These are phyloP conservation scores for Posidonia oceanica DNA, from an alignment of 116 monocot species.

Conservation along the genomic window DNA sequence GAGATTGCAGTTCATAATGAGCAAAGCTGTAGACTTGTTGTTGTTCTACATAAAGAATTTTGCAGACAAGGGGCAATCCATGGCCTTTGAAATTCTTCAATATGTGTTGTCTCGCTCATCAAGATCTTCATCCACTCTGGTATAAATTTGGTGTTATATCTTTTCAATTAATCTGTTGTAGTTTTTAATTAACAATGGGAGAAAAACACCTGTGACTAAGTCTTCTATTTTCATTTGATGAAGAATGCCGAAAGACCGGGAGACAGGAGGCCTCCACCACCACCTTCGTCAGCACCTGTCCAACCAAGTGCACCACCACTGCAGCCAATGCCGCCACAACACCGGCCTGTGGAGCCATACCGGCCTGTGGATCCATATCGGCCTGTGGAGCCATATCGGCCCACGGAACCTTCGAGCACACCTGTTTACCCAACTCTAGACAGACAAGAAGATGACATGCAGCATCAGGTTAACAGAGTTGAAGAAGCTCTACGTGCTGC, in stretches of 20 bases:
- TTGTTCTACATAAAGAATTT: slow-evolving; percentile 28
- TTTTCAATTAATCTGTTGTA: background rate
- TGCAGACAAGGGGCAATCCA: slow-evolving; percentile 26
- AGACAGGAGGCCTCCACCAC: slow-evolving; percentile 2
- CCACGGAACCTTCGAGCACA: background rate
- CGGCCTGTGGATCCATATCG: background rate
- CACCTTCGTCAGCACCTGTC: background rate
- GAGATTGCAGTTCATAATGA: slow-evolving; percentile 16
- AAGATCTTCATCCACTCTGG: background rate
- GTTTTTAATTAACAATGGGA: background rate
- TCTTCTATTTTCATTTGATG: background rate
- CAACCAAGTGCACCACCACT: slow-evolving; percentile 4
- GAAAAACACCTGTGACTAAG: background rate
- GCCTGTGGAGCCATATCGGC: background rate
- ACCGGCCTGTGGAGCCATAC: background rate
- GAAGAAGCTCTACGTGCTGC: slow-evolving; percentile 17
- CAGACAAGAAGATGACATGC: slow-evolving; percentile 4
- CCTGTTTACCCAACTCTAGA: background rate
- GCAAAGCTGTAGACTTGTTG: slow-evolving; percentile 19
- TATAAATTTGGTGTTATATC: background rate
- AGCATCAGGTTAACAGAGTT: slow-evolving; percentile 5
- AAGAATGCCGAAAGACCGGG: slow-evolving; percentile 5
- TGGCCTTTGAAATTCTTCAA: slow-evolving; percentile 19
- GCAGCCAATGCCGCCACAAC: background rate
- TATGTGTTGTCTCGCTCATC: slow-evolving; percentile 6